Evolutionary conservation across 768 basidiomycete genomes (phyloP), one percentile per base, ranked within the genome.

Genomic region (Lactifluus echinatus): DNA sequence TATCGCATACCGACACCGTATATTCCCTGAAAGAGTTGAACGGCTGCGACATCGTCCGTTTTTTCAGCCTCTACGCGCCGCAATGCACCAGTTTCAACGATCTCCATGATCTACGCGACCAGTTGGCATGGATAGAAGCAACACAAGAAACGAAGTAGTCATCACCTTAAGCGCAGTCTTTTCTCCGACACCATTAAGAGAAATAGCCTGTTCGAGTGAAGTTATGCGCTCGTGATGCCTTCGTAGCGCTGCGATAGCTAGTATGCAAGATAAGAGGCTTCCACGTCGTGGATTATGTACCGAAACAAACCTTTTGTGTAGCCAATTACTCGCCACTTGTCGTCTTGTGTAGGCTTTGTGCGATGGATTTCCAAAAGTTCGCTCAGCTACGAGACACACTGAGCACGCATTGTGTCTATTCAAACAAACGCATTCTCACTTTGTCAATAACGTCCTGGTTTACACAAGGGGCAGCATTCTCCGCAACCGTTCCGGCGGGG

Each of bases 401-500:
- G 26, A 48, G 42, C 17, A 24, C 26, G 31, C 6, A 4, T 44
- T 34, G 14, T 42, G 42, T 15, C 19, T 29, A 11, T 34, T 15
- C 23, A 24, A 12, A 12, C 29, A 39, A 17, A 17, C 47, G 14
- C 21, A 23, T 10, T 14, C 66, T 24, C 60, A 82, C 88, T 76
- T 87, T 88, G 65, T 85, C 83, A 31, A 89, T 76, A 46, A 92
- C 78, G 63, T 84, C 79, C 66, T 89, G 84, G 65, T 92, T 92
- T 3, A 74, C 73, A 56, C 80, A 82, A 4, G 66, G 65, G 1
- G 53, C 64, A 14, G 58, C 63, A 55, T 65, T 45, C 44, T 66
- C 33, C 10, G n/a, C 26, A 26, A 68, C 1, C 57, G 64, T 26
- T 62, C 77, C 79, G 15, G 15, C n/a, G 1, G 60, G 62, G 19